A percentile compares a stretch with the other conserved stretches of the same genome.
These are phyloP conservation scores for Oropetium thomaeum DNA, from an alignment of 176 grass and related monocot genomes.

Conservation along the genomic window DNA sequence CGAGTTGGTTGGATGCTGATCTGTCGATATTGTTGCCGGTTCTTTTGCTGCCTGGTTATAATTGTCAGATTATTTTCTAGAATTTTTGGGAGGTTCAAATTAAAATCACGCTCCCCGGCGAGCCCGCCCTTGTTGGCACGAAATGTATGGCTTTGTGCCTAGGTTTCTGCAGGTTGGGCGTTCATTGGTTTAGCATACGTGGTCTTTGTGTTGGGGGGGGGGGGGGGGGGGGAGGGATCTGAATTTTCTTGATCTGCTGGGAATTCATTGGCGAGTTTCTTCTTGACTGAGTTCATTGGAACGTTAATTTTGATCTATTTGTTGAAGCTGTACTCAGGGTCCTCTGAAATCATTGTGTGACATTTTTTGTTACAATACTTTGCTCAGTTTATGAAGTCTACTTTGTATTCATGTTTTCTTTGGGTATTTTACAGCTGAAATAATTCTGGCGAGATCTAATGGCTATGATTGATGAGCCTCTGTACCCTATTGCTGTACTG, in stretches of 20 bases:
- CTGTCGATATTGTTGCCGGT: not conserved
- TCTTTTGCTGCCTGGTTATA: not conserved
- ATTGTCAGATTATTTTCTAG: not conserved
- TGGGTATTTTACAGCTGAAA: not conserved
- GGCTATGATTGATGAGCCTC: conserved; percentile 66
- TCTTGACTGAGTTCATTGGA: not conserved
- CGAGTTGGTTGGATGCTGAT: not conserved
- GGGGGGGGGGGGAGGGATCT: too few species aligned
- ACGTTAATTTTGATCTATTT: not conserved
- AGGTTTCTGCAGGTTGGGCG: not conserved
- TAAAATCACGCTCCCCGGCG: not conserved
- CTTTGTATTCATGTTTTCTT: not conserved
- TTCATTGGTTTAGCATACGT: not conserved
- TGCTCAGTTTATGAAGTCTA: not conserved
- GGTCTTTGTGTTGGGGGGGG: too few species aligned
- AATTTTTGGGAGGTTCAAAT: not conserved
- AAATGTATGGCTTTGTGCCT: not conserved
- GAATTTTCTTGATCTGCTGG: too few species aligned
- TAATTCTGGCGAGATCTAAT: conserved; percentile 24
- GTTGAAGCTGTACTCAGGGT: not conserved
- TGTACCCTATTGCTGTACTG: conserved; percentile 69
- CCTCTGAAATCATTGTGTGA: not conserved
- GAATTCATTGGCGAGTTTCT: not conserved
- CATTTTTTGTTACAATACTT: not conserved
- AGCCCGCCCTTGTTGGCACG: not conserved